Conservation (phyloP, 1,284 basidiomycete genomes). For the Athelia sp. region DNA sequence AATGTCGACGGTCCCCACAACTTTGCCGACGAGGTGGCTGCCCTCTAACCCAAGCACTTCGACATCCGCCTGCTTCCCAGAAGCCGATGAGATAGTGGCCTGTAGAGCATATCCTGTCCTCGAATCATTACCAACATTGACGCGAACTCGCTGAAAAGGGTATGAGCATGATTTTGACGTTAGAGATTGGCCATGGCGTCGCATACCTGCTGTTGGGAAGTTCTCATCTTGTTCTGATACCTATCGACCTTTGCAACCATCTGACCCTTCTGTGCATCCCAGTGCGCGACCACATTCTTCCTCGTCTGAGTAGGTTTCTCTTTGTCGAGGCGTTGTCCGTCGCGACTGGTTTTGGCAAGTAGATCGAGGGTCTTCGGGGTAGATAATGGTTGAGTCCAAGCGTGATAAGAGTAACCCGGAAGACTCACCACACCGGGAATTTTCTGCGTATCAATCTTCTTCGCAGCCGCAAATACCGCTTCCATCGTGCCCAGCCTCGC, state of each 20-base stretch:
- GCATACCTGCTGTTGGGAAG: slow-evolving; percentile 1
- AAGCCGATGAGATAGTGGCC: slow-evolving; percentile 17
- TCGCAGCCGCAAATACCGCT: slow-evolving; percentile 10
- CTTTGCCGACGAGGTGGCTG: slow-evolving; percentile 13
- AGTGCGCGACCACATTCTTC: slow-evolving; percentile 30
- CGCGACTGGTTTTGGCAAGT: slow-evolving; percentile 43
- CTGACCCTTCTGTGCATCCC: slow-evolving; percentile 16
- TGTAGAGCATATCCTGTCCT: background rate
- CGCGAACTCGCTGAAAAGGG: background rate
- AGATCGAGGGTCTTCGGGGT: slow-evolving; percentile 14
- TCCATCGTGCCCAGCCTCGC: slow-evolving; percentile 18
- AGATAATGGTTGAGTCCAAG: background rate
- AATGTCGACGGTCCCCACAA: slow-evolving; percentile 31
- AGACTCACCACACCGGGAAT: background rate
- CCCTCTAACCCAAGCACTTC: slow-evolving; percentile 5
- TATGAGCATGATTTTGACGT: background rate
- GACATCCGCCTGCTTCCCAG: slow-evolving; percentile 14
- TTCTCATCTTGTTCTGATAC: slow-evolving; percentile 32
- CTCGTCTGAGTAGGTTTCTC: slow-evolving; percentile 36
- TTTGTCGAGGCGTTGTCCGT: slow-evolving; percentile 42
- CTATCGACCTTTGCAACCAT: slow-evolving; percentile 23
- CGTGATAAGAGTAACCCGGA: background rate
- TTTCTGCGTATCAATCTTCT: slow-evolving; percentile 1
- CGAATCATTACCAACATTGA: background rate
- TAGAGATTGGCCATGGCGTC: background rate